A percentile compares a stretch with the other conserved stretches of the same genome.
phyloP scores from a whole-genome alignment of 176 grass and related monocot species.

The Lolium multiflorum region DNA sequence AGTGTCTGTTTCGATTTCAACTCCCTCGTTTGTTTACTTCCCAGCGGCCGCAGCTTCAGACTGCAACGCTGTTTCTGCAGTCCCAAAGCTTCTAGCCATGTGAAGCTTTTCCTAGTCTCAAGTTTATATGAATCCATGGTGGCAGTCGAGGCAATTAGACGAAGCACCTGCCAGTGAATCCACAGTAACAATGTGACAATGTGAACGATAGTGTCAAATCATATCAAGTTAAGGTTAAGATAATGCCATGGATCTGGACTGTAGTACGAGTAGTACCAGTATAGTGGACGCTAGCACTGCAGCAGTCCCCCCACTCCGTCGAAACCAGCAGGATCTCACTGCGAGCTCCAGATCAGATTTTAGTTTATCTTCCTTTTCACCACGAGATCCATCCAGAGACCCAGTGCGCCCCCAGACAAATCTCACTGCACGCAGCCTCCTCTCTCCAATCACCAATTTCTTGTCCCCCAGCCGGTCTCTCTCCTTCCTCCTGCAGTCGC shows the following conservation, averaged over 20 bases:
- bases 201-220: too few species aligned
- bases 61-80: not conserved
- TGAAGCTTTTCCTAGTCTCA: not conserved
- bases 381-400: not conserved
- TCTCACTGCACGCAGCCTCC: not conserved
- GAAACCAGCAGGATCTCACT: constrained; percentile 44
- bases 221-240: not conserved
- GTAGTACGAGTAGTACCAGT: not conserved
- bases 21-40: not conserved
- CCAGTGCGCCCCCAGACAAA: constrained; percentile 7
- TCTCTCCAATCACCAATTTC: not conserved
- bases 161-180: not conserved
- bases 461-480: not conserved
- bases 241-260: not conserved
- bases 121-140: not conserved
- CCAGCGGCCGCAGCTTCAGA: too few species aligned
- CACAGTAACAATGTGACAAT: not conserved
- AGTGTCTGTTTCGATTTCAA: not conserved
- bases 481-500: not conserved
- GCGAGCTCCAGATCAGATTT: constrained; percentile 41
- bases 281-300: not conserved
- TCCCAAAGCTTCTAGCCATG: not conserved
- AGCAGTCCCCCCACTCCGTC: not conserved
- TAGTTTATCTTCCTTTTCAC: not conserved
- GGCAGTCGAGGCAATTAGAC: not conserved